A percentile compares a stretch with the other conserved stretches of the same genome.
phyloP scores from a whole-genome alignment of 768 basidiomycete species.

The Suillus subaureus region DNA sequence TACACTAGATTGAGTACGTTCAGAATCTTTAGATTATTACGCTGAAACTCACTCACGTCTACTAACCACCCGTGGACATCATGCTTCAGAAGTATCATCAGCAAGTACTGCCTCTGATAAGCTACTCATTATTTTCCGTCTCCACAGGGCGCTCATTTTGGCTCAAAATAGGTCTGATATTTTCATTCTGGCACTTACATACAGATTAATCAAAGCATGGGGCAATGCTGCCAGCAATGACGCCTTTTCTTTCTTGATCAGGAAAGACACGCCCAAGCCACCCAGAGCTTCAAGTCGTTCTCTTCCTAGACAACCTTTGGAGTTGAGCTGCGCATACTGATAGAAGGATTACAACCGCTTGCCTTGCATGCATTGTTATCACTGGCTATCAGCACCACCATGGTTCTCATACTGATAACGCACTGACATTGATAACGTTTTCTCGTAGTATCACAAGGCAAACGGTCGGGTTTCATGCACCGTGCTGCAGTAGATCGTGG shows the following conservation, averaged over 20 bases:
- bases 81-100: background rate
- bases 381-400: background rate
- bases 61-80: conserved; percentile 3
- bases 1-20: background rate
- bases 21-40: background rate
- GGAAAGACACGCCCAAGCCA: conserved; percentile 8
- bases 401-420: background rate
- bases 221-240: background rate
- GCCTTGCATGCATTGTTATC: background rate
- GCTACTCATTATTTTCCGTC: background rate
- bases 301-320: background rate
- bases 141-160: background rate
- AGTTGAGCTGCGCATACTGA: background rate
- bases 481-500: background rate
- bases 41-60: background rate
- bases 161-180: conserved; percentile 2
- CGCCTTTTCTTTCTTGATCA: conserved; percentile 7
- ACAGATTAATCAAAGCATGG: conserved; percentile 7
- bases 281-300: background rate
- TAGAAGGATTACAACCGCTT: background rate
- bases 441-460: background rate
- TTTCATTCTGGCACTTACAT: conserved; percentile 6
- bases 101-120: background rate
- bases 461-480: background rate
- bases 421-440: background rate